Conservation (phyloP, 2,329 filamentous ascomycete genomes). For the Clarireedia monteithiana region DNA sequence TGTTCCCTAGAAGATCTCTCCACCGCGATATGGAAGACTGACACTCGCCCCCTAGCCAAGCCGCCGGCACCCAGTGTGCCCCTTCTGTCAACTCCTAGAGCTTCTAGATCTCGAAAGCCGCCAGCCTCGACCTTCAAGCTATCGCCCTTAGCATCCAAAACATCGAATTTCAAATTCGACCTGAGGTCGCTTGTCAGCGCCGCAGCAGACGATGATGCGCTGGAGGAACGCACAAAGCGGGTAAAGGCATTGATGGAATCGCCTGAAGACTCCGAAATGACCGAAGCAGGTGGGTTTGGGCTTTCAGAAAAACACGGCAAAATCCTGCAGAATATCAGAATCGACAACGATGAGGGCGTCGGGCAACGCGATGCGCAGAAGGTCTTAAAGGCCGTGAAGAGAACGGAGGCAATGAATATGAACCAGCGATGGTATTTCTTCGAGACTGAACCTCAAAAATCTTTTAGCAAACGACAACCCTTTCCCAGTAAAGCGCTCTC, state of each 20-base stretch:
- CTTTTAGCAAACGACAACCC: constrained; percentile 14
- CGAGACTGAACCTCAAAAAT: constrained; percentile 18
- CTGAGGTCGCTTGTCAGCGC: constrained; percentile 54
- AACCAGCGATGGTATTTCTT: constrained; percentile 54
- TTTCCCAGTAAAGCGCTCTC: constrained; percentile 20
- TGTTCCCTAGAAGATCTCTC: constrained; percentile 46
- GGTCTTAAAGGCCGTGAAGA: constrained; percentile 47
- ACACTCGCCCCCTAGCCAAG: neutral
- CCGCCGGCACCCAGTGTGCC: neutral
- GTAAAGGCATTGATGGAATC: constrained; percentile 30
- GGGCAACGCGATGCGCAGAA: constrained; percentile 29
- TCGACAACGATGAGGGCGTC: constrained; percentile 33
- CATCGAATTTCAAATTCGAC: constrained; percentile 53
- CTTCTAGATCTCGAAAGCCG: constrained; percentile 12
- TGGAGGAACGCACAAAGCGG: constrained; percentile 44
- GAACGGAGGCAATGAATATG: constrained; percentile 50
- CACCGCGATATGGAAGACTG: constrained; percentile 11
- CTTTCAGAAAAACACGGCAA: neutral
- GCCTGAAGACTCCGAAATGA: constrained; percentile 1
- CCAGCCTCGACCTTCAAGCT: constrained; percentile 34
- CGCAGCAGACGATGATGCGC: constrained; percentile 50
- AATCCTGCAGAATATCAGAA: neutral
- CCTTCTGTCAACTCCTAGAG: constrained; percentile 8
- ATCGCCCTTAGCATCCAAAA: constrained; percentile 35
- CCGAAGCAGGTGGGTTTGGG: neutral